Base-by-base conservation (phyloP, 257 asterid species). In the Vinca minor region DNA sequence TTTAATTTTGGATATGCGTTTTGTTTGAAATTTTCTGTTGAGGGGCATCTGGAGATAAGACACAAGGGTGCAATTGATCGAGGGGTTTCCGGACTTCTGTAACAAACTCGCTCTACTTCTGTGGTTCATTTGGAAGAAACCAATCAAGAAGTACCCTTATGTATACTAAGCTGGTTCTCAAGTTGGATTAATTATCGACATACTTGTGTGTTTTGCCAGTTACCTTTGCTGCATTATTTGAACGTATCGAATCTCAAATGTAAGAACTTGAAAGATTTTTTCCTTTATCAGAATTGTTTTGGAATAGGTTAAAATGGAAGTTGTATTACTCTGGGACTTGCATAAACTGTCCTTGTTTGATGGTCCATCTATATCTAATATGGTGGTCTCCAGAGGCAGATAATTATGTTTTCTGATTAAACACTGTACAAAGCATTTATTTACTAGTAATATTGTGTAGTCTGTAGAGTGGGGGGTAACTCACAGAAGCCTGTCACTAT, bases 331-430 rank as follows among this genome's bases (percentile, higher is more conserved):
- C 38, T 21, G 49, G 1, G 39, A 21, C 65, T 25, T 17, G 32
- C 35, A 23, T 9, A 63, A 63, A n/a, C n/a, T n/a, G n/a, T 53
- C 14, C 5, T 2, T 1, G 11, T 2, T 34, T 34, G 38, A 34
- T 31, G 53, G 54, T n/a, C 58, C 67, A 45, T 49, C 57, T 0
- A 31, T 25, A 31, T 21, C 8, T 11, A 1, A 29, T 23, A 29
- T n/a, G 31, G 32, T 52, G 28, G 46, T 42, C 25, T 14, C 23
- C 32, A 15, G 67, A 32, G 21, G 45, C 26, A 41, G 46, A 41
- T 47, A 64, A 48, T 48, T 48, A 64, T 48, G 21, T 64, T 46
- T 28, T 48, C 48, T 48, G 57, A 2, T 29, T 9, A 28, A 44
- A 28, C 12, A 14, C 55, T 45, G 46, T 47, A 25, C 34, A 28